Evolutionary conservation across 768 basidiomycete species (phyloP), one percentile per base, ranked within the genome.

Genomic region (Psilocybe subaeruginosa): DNA sequence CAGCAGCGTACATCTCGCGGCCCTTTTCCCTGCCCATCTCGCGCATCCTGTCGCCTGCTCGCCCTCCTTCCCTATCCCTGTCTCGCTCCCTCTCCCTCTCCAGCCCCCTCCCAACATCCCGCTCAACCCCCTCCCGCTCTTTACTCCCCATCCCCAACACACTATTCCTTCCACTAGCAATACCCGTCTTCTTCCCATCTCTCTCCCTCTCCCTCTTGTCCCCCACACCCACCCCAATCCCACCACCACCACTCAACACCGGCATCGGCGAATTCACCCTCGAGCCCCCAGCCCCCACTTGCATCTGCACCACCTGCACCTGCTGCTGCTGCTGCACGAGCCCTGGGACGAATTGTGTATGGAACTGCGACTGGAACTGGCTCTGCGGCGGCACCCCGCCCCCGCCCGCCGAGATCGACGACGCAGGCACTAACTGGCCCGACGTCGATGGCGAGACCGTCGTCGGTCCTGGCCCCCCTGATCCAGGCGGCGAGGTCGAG

Each of bases 321-420:
- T 12, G 39, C n/a, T 30, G 46, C 58, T 30, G 39, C 30, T 43
- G 30, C 39, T 58, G 57, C 23, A 7, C 31, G 9, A 65, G 17
- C 5, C 70, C 70, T 43, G 64, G 63, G 9, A 71, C 71, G 60
- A 76, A 68, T 71, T 70, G 64, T 31, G 67, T 67, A 60, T 77
- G 71, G 61, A 76, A 76, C 66, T 75, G 53, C 56, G 49, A 46
- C 66, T 74, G 73, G 59, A 72, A 72, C 58, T 70, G 74, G 33
- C 67, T 65, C 56, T 73, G 74, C 1, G 73, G 69, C 12, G 63
- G 60, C 31, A 37, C 51, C 2, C 51, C 51, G n/a, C 51, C 51
- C 31, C 31, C 33, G 14, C 14, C 16, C 5, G 51, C 11, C 2
- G 31, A 31, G 31, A 53, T 8, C 12, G 54, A 55, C 8, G 43